Percentiles rank a stretch among this genome's conserved stretches.
Evolutionary conservation across 2,329 filamentous ascomycete genomes (phyloP).

Genomic region (Aspergillus spinulosporus): DNA sequence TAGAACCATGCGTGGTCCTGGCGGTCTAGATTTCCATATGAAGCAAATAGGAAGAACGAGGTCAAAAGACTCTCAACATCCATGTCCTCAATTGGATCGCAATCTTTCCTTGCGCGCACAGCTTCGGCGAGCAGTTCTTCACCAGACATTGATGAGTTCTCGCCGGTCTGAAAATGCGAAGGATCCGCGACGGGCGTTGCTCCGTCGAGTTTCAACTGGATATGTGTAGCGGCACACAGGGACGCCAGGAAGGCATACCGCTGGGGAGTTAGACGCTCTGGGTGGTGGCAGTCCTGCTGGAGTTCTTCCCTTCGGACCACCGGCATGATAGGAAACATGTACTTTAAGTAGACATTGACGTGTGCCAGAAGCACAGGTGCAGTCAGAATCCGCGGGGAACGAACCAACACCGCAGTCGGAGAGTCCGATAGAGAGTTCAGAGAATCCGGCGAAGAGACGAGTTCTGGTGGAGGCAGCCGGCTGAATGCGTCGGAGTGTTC

Average conservation of each 20-base stretch:
- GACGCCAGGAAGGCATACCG: slow-evolving; percentile 45
- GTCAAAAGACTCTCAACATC: slow-evolving; percentile 55
- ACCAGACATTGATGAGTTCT: slow-evolving; percentile 62
- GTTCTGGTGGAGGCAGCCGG: slow-evolving; percentile 32
- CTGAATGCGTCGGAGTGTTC: slow-evolving; percentile 31
- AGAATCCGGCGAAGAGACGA: slow-evolving; percentile 38
- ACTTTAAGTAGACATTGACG: slow-evolving; percentile 45
- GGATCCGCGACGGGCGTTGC: slow-evolving; percentile 26
- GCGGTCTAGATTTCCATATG: slow-evolving; percentile 68
- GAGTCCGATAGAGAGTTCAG: slow-evolving; percentile 34
- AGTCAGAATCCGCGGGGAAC: slow-evolving; percentile 31
- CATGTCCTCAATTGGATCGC: slow-evolving; percentile 44
- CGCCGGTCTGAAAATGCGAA: slow-evolving; percentile 41
- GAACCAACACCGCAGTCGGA: slow-evolving; percentile 19
- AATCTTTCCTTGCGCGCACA: slow-evolving; percentile 48
- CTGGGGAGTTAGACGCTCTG: slow-evolving; percentile 51
- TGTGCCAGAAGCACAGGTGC: slow-evolving; percentile 39
- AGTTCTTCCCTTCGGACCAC: slow-evolving; percentile 41
- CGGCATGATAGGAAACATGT: slow-evolving; percentile 47
- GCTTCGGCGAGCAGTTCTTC: slow-evolving; percentile 66
- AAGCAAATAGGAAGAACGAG: slow-evolving; percentile 77
- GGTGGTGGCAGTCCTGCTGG: slow-evolving; percentile 47
- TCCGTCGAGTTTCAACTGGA: slow-evolving; percentile 46
- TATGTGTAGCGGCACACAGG: slow-evolving; percentile 47
- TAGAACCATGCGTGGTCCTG: slow-evolving; percentile 79